These are phyloP conservation scores for Cercis canadensis DNA, from an alignment of 306 rosid genomes.

Conservation along the genomic window DNA sequence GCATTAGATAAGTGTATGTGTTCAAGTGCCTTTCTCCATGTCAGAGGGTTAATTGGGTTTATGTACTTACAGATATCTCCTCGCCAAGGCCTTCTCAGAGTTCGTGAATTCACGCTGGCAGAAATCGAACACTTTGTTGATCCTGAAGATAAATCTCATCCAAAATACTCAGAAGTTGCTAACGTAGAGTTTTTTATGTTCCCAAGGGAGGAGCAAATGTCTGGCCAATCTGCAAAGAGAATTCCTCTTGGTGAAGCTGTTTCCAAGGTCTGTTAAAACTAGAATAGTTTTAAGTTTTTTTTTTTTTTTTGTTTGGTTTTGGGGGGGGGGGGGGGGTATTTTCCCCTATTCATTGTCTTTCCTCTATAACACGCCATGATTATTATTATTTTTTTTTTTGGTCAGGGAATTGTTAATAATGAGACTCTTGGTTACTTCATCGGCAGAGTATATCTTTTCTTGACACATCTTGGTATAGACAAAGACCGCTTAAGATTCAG, in stretches of 20 bases:
- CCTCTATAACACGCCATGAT: not conserved
- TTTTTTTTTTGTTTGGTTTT: not conserved
- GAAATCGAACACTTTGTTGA: conserved; percentile 99
- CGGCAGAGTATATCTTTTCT: conserved; percentile 96
- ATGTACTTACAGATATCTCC: conserved; percentile 77
- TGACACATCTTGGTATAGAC: conserved; percentile 81
- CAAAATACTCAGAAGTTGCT: conserved; percentile 76
- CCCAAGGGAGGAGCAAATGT: conserved; percentile 84
- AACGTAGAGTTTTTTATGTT: conserved; percentile 88
- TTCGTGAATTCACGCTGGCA: conserved; percentile 92
- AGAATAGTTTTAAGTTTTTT: not conserved
- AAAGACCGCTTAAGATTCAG: conserved; percentile 76
- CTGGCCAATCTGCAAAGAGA: conserved; percentile 79
- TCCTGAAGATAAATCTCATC: conserved; percentile 91
- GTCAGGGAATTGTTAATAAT: conserved; percentile 83
- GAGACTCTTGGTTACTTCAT: conserved; percentile 96
- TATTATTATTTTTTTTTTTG: conserved; percentile 12
- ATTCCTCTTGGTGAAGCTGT: conserved; percentile 53
- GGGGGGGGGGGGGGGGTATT: not conserved
- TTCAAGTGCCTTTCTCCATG: not conserved
- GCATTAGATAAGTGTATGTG: not conserved
- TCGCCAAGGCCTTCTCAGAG: conserved; percentile 95
- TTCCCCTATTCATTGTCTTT: not conserved
- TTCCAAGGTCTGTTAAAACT: conserved; percentile 58
- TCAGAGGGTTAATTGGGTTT: conserved; percentile 12